These are phyloP conservation scores for Mucor circinelloides DNA, from an alignment of 371 early-diverging fungal species.

Conservation along the genomic window DNA sequence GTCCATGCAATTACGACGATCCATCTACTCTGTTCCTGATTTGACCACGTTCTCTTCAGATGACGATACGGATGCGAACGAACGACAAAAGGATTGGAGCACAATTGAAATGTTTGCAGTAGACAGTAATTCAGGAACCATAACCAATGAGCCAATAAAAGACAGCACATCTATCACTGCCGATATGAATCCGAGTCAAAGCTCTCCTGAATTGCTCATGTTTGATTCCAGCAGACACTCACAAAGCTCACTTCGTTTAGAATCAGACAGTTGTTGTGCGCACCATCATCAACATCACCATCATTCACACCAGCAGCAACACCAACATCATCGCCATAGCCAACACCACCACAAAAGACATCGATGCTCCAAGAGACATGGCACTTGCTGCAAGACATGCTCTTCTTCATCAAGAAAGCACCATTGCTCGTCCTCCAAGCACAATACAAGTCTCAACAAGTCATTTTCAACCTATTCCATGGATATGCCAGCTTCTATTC, in stretches of 20 bases:
- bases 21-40: constrained; percentile 28
- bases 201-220: neutral
- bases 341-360: neutral
- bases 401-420: neutral
- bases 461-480: neutral
- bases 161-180: neutral
- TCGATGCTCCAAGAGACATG: neutral
- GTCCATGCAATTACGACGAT: constrained; percentile 18
- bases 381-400: neutral
- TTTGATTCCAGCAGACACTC: neutral
- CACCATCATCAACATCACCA: neutral
- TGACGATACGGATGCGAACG: neutral
- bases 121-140: neutral
- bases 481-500: neutral
- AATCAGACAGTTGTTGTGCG: neutral
- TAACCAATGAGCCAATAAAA: neutral
- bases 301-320: neutral
- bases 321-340: neutral
- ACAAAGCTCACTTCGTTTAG: neutral
- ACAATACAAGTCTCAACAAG: neutral
- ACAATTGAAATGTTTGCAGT: neutral
- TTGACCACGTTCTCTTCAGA: constrained; percentile 1
- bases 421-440: neutral
- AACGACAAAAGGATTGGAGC: neutral
- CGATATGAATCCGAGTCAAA: neutral